These are phyloP conservation scores for Leccinum disarticulatum DNA, from an alignment of 768 basidiomycete species.

Conservation along the genomic window DNA sequence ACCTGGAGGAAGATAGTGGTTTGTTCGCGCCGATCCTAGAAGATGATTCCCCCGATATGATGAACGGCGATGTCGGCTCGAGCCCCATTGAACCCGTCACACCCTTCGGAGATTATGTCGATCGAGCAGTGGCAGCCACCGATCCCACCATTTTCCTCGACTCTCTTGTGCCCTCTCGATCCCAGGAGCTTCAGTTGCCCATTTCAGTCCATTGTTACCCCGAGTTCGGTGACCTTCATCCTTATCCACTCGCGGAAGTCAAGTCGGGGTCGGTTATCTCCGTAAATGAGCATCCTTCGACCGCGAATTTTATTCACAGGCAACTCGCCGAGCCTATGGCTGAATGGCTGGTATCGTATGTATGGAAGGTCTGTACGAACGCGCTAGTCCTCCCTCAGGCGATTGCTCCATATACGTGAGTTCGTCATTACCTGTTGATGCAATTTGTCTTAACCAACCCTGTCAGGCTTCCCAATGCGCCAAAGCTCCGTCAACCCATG, in stretches of 20 bases:
- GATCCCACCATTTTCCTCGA: conserved; percentile 28
- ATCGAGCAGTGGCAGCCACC: conserved; percentile 60
- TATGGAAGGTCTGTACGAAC: conserved; percentile 83
- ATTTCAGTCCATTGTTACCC: conserved; percentile 26
- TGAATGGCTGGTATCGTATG: conserved; percentile 75
- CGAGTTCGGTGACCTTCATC: conserved; percentile 24
- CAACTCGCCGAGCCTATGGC: conserved; percentile 75
- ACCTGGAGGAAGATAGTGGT: conserved; percentile 27
- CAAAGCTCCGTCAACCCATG: conserved; percentile 38
- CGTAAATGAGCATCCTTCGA: conserved; percentile 33
- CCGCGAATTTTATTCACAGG: conserved; percentile 59
- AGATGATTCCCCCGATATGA: conserved; percentile 59
- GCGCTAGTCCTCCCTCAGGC: conserved; percentile 56
- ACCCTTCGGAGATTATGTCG: conserved; percentile 74
- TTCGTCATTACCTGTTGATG: conserved; percentile 11
- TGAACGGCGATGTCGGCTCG: conserved; percentile 52
- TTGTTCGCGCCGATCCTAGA: conserved; percentile 65
- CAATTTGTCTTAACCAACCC: conserved; percentile 12
- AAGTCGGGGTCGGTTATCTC: conserved; percentile 38
- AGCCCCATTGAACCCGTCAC: conserved; percentile 76
- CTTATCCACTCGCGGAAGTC: conserved; percentile 11
- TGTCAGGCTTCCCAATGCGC: conserved; percentile 30
- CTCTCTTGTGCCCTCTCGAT: conserved; percentile 16
- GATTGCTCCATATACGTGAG: conserved; percentile 59
- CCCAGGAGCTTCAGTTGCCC: conserved; percentile 20